Conservation (phyloP, 2,329 filamentous ascomycete genomes). For the Aaosphaeria arxii region DNA sequence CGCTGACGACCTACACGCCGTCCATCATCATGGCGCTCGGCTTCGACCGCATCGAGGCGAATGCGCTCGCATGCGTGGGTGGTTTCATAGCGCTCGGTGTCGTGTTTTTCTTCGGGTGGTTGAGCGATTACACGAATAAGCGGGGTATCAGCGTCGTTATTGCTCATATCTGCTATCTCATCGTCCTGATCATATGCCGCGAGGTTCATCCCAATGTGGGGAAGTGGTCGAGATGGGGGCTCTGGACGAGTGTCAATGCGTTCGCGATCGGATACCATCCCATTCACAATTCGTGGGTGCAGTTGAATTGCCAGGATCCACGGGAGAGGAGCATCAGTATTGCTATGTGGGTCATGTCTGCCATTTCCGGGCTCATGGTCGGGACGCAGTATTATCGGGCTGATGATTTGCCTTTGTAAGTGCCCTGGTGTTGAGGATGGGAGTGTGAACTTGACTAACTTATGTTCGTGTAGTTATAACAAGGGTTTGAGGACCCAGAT, state of each 20-base stretch:
- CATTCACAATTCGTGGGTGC: slow-evolving; percentile 53
- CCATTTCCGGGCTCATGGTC: slow-evolving; percentile 50
- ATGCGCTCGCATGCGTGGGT: slow-evolving; percentile 44
- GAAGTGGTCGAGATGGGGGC: slow-evolving; percentile 49
- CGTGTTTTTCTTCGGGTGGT: slow-evolving; percentile 48
- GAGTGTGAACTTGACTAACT: slow-evolving; percentile 6
- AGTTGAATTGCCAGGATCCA: slow-evolving; percentile 49
- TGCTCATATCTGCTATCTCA: slow-evolving; percentile 46
- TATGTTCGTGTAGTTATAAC: slow-evolving; percentile 29
- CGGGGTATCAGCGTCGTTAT: slow-evolving; percentile 45
- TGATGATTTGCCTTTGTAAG: slow-evolving; percentile 39
- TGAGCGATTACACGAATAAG: slow-evolving; percentile 47
- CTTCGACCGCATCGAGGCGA: slow-evolving; percentile 46
- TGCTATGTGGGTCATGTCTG: slow-evolving; percentile 53
- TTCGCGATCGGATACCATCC: slow-evolving; percentile 55
- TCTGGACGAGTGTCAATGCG: slow-evolving; percentile 53
- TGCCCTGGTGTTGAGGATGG: slow-evolving; percentile 7
- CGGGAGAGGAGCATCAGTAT: slow-evolving; percentile 50
- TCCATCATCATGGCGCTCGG: slow-evolving; percentile 43
- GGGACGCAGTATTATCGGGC: slow-evolving; percentile 51
- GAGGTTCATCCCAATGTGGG: slow-evolving; percentile 43
- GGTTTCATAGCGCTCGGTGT: slow-evolving; percentile 46
- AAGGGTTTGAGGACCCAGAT: slow-evolving; percentile 47
- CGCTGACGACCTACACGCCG: slow-evolving; percentile 52
- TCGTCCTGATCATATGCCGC: slow-evolving; percentile 43